Evolutionary conservation across 768 basidiomycete genomes (phyloP).

Genomic region (Fomitopsis serialis): DNA sequence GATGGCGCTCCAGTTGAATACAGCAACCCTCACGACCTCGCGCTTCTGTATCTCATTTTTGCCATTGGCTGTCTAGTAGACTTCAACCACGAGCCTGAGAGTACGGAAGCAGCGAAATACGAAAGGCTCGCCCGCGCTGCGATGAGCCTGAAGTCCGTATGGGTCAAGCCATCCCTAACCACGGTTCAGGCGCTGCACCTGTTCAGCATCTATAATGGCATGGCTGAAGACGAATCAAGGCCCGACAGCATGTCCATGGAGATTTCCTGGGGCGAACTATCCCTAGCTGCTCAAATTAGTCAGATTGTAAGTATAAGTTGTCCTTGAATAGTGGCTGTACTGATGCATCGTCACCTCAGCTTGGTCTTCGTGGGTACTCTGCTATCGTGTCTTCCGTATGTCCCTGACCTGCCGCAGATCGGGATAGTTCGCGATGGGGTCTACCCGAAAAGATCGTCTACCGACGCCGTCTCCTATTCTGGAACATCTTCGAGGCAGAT

Average conservation of each 20-base stretch:
- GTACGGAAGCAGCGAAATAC: constrained; percentile 48
- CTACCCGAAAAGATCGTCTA: constrained; percentile 59
- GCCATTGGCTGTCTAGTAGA: constrained; percentile 27
- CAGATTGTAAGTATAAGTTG: constrained; percentile 40
- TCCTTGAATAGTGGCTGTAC: constrained; percentile 13
- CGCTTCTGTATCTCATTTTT: constrained; percentile 26
- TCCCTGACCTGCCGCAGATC: constrained; percentile 38
- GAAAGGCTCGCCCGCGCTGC: constrained; percentile 63
- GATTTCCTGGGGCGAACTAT: constrained; percentile 34
- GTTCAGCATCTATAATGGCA: constrained; percentile 63
- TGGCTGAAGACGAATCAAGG: constrained; percentile 56
- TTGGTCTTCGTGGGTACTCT: constrained; percentile 36
- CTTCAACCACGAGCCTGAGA: constrained; percentile 23
- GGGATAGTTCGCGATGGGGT: constrained; percentile 62
- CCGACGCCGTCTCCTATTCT: constrained; percentile 64
- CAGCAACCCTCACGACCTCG: constrained; percentile 31
- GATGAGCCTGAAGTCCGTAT: constrained; percentile 58
- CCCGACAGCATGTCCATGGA: constrained; percentile 53
- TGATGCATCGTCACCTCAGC: constrained; percentile 17
- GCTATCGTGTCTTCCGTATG: background rate
- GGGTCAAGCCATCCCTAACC: constrained; percentile 66
- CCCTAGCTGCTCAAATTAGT: constrained; percentile 50
- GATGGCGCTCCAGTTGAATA: constrained; percentile 23
- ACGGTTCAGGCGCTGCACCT: constrained; percentile 69
- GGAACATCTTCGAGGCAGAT: constrained; percentile 74